Evolutionary conservation across 805 yeast species (phyloP), one percentile per base, ranked within the genome.

Genomic region (Brettanomyces naardenensis): DNA sequence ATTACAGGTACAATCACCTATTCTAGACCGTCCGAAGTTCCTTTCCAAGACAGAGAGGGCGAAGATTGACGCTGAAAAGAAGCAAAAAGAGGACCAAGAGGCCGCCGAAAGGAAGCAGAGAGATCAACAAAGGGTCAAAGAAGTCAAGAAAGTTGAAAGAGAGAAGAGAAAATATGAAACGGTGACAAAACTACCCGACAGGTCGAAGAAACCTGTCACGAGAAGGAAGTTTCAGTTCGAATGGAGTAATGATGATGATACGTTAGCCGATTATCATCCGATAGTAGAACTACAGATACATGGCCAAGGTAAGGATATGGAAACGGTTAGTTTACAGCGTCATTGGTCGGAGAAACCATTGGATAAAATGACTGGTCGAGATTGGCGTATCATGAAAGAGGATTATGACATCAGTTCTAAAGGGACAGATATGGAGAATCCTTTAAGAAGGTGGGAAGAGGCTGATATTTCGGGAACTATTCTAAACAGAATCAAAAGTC

Each of bases 311-410:
- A 58, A 61, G 43, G 22, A 14, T 31, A 33, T 21, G n/a, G n/a
- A n/a, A n/a, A n/a, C n/a, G n/a, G n/a, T n/a, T n/a, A n/a, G n/a
- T n/a, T n/a, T n/a, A n/a, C n/a, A n/a, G n/a, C n/a, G n/a, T n/a
- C 78, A 69, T 39, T 92, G 97, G 97, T 60, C 75, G 0, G 68
- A 75, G 29, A 92, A 90, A 50, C 55, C 71, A 0, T 58, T 78
- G 2, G 57, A 58, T 0, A 68, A 73, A 29, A 88, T 90, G 97
- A 73, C 74, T 0, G 64, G 68, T 1, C 66, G 97, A 44, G 97
- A 92, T 56, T 90, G 97, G 97, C 68, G 95, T 40, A 80, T 87
- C 25, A 65, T 90, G 56, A 72, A 71, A 45, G 94, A 86, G 48
- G 95, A 89, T 46, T 84, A 65, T 53, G 72, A 72, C 46, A 85